A percentile compares a stretch with the other conserved stretches of the same genome.
Evolutionary conservation across 2,329 filamentous ascomycete genomes (phyloP).

Genomic region (Sphaerulina vaccinii): DNA sequence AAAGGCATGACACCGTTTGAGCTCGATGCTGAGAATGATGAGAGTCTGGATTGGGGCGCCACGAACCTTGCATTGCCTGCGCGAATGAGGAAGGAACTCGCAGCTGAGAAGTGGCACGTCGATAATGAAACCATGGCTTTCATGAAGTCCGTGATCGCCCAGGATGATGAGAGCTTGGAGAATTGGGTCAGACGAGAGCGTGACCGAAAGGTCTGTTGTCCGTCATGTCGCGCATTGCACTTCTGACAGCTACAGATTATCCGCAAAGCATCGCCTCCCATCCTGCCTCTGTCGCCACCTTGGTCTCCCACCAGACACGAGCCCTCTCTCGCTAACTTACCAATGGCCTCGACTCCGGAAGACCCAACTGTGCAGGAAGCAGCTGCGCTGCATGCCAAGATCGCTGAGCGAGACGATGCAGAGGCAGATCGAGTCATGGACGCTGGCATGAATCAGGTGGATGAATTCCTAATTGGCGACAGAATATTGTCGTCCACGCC

Average conservation of each 20-base stretch:
- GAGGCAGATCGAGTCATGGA: conserved; percentile 23
- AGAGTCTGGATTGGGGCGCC: conserved; percentile 44
- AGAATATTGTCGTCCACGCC: conserved; percentile 26
- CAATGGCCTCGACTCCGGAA: conserved; percentile 34
- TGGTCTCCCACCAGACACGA: conserved; percentile 35
- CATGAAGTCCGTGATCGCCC: conserved; percentile 39
- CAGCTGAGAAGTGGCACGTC: conserved; percentile 42
- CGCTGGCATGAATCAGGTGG: neutral
- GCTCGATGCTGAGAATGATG: conserved; percentile 44
- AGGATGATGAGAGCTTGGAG: conserved; percentile 17
- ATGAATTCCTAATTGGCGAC: neutral
- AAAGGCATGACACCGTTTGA: conserved; percentile 33
- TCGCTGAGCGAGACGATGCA: conserved; percentile 34
- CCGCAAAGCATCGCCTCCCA: conserved; percentile 44
- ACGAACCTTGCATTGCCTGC: conserved; percentile 19
- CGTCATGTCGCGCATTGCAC: neutral
- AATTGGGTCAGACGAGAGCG: conserved; percentile 21
- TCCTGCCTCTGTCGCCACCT: conserved; percentile 47
- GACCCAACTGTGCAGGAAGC: conserved; percentile 33
- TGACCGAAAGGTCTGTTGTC: conserved; percentile 28
- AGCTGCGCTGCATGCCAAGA: conserved; percentile 29
- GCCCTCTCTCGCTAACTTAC: conserved; percentile 27
- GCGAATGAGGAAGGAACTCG: conserved; percentile 19
- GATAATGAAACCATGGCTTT: conserved; percentile 38
- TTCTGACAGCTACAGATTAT: conserved; percentile 35